Evolutionary conservation across 345 rosid genomes (phyloP).

Genomic region (Salix caprea): DNA sequence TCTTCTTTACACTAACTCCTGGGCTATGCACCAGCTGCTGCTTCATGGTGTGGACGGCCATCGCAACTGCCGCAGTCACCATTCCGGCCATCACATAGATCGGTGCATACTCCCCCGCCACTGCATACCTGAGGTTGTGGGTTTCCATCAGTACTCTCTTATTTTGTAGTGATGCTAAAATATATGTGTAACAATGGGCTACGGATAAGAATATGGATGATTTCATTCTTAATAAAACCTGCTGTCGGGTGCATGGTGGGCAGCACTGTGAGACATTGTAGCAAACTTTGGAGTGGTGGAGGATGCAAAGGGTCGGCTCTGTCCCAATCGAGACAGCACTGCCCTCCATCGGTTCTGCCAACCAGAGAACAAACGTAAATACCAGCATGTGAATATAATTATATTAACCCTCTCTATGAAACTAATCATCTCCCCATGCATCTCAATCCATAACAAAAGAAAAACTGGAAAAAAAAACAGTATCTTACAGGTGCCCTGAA

Average conservation of each 20-base stretch:
- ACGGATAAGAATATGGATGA: too few relatives aligned
- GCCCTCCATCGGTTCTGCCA: background rate
- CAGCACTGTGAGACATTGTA: background rate
- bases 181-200: too few relatives aligned
- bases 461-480: background rate
- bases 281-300: slow-evolving; percentile 13
- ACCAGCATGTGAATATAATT: background rate
- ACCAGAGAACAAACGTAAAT: slow-evolving; percentile 4
- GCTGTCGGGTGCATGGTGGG: too few relatives aligned
- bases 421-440: background rate
- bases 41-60: slow-evolving; percentile 39
- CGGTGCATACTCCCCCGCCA: slow-evolving; percentile 41
- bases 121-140: slow-evolving; percentile 19
- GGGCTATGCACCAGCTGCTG: slow-evolving; percentile 50
- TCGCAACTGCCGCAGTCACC: slow-evolving; percentile 23
- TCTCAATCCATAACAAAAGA: background rate
- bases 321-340: slow-evolving; percentile 8
- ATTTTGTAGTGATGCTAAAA: too few relatives aligned
- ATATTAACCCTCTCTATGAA: too few relatives aligned
- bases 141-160: background rate
- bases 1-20: slow-evolving; percentile 36
- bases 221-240: too few relatives aligned
- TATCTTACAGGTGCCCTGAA: slow-evolving; percentile 20
- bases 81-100: slow-evolving; percentile 40
- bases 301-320: slow-evolving; percentile 20